Evolutionary conservation across 345 rosid genomes (phyloP).

Genomic region (Laguncularia racemosa): DNA sequence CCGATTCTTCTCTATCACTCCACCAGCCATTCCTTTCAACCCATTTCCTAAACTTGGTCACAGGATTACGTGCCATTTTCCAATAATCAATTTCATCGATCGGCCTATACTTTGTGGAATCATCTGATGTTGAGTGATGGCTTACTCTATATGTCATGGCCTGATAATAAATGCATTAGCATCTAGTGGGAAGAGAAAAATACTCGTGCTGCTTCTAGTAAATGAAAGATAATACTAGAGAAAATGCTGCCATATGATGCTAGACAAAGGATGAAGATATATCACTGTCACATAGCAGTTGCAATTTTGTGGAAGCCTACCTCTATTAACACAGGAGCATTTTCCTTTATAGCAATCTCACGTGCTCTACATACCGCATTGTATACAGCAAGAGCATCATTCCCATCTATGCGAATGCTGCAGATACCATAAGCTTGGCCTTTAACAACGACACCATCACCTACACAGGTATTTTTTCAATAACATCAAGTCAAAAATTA

Average conservation of each 20-base stretch:
- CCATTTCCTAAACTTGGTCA: constrained; percentile 60
- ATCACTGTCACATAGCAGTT: background rate
- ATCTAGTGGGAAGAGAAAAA: too few relatives aligned
- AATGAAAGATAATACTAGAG: too few relatives aligned
- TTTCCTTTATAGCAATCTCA: constrained; percentile 50
- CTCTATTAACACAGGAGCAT: constrained; percentile 65
- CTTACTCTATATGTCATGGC: constrained; percentile 69
- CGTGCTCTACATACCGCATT: constrained; percentile 53
- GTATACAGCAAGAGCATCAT: constrained; percentile 75
- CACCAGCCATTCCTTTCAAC: constrained; percentile 68
- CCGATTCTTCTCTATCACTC: constrained; percentile 47
- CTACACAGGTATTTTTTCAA: constrained; percentile 17
- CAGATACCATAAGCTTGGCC: constrained; percentile 71
- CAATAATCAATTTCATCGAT: constrained; percentile 58
- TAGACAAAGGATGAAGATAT: background rate
- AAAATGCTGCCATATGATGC: too few relatives aligned
- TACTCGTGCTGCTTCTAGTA: too few relatives aligned
- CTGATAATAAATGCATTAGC: constrained; percentile 16
- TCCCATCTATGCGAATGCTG: constrained; percentile 83
- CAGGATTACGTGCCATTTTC: constrained; percentile 61
- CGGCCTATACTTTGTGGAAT: constrained; percentile 68
- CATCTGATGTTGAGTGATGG: constrained; percentile 86
- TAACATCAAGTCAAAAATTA: too few relatives aligned
- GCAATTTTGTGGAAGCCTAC: constrained; percentile 11
- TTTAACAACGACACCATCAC: constrained; percentile 75